These are phyloP conservation scores for Fusarium mundagurra DNA, from an alignment of 2,329 filamentous ascomycete species.

Conservation along the genomic window DNA sequence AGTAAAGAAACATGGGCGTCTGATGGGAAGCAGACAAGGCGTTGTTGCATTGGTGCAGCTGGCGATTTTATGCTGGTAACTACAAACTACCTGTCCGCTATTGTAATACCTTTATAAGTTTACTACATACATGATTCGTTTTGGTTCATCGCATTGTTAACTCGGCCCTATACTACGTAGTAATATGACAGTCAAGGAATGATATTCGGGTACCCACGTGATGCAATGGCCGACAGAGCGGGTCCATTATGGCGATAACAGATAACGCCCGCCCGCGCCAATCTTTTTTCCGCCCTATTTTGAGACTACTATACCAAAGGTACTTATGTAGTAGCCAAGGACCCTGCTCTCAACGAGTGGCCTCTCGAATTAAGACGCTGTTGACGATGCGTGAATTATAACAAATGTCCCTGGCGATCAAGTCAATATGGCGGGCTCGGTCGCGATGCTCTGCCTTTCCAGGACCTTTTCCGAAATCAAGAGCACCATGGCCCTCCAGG, in stretches of 20 bases:
- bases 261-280: constrained; percentile 32
- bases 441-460: constrained; percentile 45
- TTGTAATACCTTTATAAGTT: background rate
- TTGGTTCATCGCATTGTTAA: background rate
- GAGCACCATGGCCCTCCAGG: constrained; percentile 30
- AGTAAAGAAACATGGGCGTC: background rate
- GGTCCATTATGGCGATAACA: constrained; percentile 35
- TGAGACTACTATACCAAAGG: background rate
- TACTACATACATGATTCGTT: background rate
- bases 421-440: constrained; percentile 55
- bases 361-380: background rate
- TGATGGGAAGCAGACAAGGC: constrained; percentile 1
- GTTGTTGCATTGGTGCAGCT: constrained; percentile 16
- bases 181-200: background rate
- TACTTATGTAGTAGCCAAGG: background rate
- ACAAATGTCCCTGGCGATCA: constrained; percentile 59
- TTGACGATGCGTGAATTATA: constrained; percentile 52
- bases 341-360: constrained; percentile 19
- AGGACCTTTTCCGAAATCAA: constrained; percentile 35
- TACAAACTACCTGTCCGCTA: background rate
- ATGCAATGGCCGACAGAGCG: constrained; percentile 22
- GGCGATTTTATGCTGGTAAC: background rate
- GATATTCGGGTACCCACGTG: constrained; percentile 19
- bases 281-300: constrained; percentile 32
- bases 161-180: background rate